Conservation (phyloP, 2,329 filamentous ascomycete species). For the Epichloe coenophiala region DNA sequence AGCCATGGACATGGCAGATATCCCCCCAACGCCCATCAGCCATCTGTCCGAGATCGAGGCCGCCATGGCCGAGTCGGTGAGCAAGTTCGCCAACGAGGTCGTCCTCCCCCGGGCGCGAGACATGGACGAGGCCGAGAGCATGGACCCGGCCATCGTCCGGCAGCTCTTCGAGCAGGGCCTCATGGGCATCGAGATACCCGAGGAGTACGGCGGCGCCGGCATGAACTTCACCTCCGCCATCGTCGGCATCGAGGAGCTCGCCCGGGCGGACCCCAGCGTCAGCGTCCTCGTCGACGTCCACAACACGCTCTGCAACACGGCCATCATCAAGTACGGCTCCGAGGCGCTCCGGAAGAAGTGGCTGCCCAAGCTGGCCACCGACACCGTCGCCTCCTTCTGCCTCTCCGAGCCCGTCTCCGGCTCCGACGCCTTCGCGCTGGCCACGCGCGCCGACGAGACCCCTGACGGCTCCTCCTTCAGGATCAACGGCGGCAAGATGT, state of each 20-base stretch:
- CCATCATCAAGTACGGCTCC: constrained; percentile 73
- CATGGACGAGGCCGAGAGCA: constrained; percentile 92
- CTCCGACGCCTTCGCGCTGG: constrained; percentile 81
- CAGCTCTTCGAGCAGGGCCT: constrained; percentile 94
- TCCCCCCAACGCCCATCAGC: constrained; percentile 87
- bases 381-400: constrained; percentile 86
- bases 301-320: constrained; percentile 95
- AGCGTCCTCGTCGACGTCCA: constrained; percentile 94
- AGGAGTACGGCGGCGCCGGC: constrained; percentile 89
- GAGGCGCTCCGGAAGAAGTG: constrained; percentile 68
- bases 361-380: constrained; percentile 78
- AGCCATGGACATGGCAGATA: constrained; percentile 57
- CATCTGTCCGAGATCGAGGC: constrained; percentile 82
- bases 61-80: constrained; percentile 80
- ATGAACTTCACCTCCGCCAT: constrained; percentile 99
- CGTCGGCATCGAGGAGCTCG: constrained; percentile 92
- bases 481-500: constrained; percentile 94
- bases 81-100: constrained; percentile 79
- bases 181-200: constrained; percentile 95
- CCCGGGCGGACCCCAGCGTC: constrained; percentile 84
- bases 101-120: constrained; percentile 86
- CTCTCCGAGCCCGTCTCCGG: constrained; percentile 86
- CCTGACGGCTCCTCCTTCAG: no score
- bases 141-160: constrained; percentile 81
- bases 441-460: no score